phyloP scores from a whole-genome alignment of 2,329 filamentous ascomycete species.

The Alternaria panax region DNA sequence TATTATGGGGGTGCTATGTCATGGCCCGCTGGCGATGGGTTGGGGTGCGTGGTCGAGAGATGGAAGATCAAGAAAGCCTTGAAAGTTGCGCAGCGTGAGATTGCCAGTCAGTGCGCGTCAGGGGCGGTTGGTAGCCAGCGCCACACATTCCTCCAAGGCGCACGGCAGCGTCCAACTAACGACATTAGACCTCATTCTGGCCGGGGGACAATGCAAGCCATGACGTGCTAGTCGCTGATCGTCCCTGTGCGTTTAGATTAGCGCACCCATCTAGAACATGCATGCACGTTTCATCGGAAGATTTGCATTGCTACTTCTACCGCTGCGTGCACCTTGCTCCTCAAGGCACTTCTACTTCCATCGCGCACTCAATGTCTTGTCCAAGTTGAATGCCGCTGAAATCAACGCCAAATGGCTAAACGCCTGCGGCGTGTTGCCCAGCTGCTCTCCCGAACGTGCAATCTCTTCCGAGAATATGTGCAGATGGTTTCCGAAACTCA shows the following conservation, averaged over 20 bases:
- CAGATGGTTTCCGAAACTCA: slow-evolving; percentile 77
- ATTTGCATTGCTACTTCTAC: neutral
- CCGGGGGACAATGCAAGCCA: slow-evolving; percentile 13
- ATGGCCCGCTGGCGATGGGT: slow-evolving; percentile 10
- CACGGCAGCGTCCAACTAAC: slow-evolving; percentile 11
- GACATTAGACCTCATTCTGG: slow-evolving; percentile 13
- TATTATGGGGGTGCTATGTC: slow-evolving; percentile 8
- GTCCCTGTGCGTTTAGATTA: slow-evolving; percentile 11
- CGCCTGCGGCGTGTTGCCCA: slow-evolving; percentile 81
- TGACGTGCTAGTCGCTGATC: slow-evolving; percentile 18
- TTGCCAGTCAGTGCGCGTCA: slow-evolving; percentile 21
- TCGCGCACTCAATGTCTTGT: slow-evolving; percentile 53
- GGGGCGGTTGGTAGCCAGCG: slow-evolving; percentile 17
- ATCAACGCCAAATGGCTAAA: slow-evolving; percentile 79
- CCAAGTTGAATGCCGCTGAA: slow-evolving; percentile 78
- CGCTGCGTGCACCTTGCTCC: neutral
- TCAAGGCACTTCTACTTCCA: slow-evolving; percentile 4
- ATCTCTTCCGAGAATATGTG: slow-evolving; percentile 84
- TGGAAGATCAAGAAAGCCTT: slow-evolving; percentile 6
- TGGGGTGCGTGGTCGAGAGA: slow-evolving; percentile 1
- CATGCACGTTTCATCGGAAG: slow-evolving; percentile 1
- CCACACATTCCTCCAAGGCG: slow-evolving; percentile 19
- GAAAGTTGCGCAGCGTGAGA: slow-evolving; percentile 15
- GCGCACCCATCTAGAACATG: slow-evolving; percentile 12
- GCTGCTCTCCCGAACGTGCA: slow-evolving; percentile 74